A percentile compares a stretch with the other conserved stretches of the same genome.
These are phyloP conservation scores for Nemania bipapillata DNA, from an alignment of 2,329 filamentous ascomycete species.

Conservation along the genomic window DNA sequence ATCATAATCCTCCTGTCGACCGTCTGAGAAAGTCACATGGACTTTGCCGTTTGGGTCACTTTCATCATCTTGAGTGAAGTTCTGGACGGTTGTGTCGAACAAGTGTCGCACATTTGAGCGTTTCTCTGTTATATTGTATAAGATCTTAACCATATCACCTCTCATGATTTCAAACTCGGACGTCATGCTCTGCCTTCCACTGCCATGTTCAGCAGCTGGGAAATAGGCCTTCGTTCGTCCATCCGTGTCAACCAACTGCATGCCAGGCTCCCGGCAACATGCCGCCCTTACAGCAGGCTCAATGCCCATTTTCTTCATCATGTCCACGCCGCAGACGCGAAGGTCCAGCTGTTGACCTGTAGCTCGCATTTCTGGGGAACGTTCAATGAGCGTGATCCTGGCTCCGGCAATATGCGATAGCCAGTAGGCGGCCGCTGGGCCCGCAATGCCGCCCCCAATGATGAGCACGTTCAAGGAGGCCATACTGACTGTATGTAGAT, in stretches of 20 bases:
- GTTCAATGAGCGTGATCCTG: constrained; percentile 58
- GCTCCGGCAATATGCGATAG: constrained; percentile 50
- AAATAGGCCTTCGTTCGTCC: constrained; percentile 46
- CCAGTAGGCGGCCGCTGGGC: constrained; percentile 57
- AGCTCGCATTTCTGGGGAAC: constrained; percentile 52
- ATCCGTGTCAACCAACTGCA: constrained; percentile 53
- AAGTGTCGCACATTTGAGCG: constrained; percentile 42
- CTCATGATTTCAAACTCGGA: constrained; percentile 55
- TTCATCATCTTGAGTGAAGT: constrained; percentile 46
- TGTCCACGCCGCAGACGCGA: constrained; percentile 55
- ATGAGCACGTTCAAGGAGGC: constrained; percentile 53
- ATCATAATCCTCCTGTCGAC: constrained; percentile 58
- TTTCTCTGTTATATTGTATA: constrained; percentile 41
- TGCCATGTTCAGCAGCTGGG: constrained; percentile 46
- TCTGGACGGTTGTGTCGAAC: constrained; percentile 46
- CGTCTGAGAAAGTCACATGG: constrained; percentile 56
- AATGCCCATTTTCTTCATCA: constrained; percentile 56
- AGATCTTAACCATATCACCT: constrained; percentile 51
- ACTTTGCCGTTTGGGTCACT: constrained; percentile 39
- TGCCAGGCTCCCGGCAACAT: constrained; percentile 55
- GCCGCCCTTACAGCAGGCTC: constrained; percentile 51
- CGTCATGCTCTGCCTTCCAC: constrained; percentile 49
- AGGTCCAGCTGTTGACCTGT: constrained; percentile 60
- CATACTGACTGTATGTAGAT: constrained; percentile 39
- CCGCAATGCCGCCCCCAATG: constrained; percentile 54